These are phyloP conservation scores for Ophiosphaerella herpotricha DNA, from an alignment of 2,329 filamentous ascomycete genomes.

Conservation along the genomic window DNA sequence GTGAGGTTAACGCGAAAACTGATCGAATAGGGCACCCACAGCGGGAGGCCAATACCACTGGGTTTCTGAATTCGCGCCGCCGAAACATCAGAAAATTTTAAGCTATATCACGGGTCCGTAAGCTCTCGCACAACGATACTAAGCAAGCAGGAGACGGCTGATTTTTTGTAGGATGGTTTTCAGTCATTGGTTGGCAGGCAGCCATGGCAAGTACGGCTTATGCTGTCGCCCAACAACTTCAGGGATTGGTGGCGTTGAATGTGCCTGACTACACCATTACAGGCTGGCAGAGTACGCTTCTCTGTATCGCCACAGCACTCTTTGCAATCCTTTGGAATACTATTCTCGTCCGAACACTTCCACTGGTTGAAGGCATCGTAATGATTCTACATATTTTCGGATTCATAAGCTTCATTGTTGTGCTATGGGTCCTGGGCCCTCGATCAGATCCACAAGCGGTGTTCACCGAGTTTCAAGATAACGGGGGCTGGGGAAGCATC, in stretches of 20 bases:
- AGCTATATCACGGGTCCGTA: slow-evolving; percentile 43
- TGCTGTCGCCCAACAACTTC: slow-evolving; percentile 22
- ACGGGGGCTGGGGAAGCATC: slow-evolving; percentile 46
- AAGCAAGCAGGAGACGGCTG: not conserved
- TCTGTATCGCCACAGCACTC: slow-evolving; percentile 49
- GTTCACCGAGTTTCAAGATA: slow-evolving; percentile 52
- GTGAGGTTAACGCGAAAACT: no score
- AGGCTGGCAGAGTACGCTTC: slow-evolving; percentile 55
- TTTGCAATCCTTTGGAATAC: slow-evolving; percentile 40
- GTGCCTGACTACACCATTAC: slow-evolving; percentile 41
- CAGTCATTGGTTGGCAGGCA: slow-evolving; percentile 46
- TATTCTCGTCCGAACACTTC: slow-evolving; percentile 41
- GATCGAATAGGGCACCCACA: slow-evolving; percentile 19
- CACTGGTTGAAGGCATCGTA: slow-evolving; percentile 37
- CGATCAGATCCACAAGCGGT: slow-evolving; percentile 44
- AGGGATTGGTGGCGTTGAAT: slow-evolving; percentile 42
- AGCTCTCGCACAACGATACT: slow-evolving; percentile 6
- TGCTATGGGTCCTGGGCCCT: slow-evolving; percentile 24
- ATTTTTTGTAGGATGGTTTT: slow-evolving; percentile 5
- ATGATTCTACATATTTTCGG: slow-evolving; percentile 56
- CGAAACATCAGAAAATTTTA: slow-evolving; percentile 42
- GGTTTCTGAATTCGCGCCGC: slow-evolving; percentile 37
- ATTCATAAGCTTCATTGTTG: slow-evolving; percentile 54
- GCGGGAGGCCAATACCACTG: slow-evolving; percentile 20
- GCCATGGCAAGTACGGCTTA: slow-evolving; percentile 30